Base-by-base conservation (phyloP, 2,329 filamentous ascomycete genomes). In the Xylariomycetidae sp. region DNA sequence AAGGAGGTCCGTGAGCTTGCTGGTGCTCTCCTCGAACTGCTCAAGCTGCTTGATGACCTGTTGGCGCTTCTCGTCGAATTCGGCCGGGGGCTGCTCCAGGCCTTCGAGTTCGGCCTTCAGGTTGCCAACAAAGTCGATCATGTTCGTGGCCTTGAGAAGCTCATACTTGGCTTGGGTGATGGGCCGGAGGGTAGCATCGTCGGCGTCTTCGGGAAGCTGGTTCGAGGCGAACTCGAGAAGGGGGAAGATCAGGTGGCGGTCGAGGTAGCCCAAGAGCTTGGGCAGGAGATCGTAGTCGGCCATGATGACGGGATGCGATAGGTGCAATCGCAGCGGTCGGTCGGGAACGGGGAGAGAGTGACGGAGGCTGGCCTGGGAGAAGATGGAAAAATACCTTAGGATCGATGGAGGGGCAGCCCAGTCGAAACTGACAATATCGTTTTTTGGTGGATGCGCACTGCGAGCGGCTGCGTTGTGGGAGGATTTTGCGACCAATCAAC, bases 81-180 rank as follows among this genome's bases (percentile, higher is more conserved):
- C 88, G 44, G 82, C 74, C 31, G 92, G 89, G 34, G 84, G 69
- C 42, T 85, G 75, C 40, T 83, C 73, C 45, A 87, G 76, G 51
- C 81, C 74, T 68, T 96, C 79, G 48, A 98, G 78, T 56, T 95
- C 85, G 60, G 85, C 84, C 72, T 94, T 87, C 48, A 98, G 70
- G 55, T 82, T 85, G 56, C 89, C 89, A 34, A 96, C 86, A 61
- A 94, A 98, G 65, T 98, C 92, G 54, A 84, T 92, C 92, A 98
- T 98, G 73, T 96, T 95, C 56, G 92, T 96, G 62, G 88, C 82
- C 70, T 94, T 90, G 50, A 98, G 79, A 38, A 98, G 79, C 66
- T 90, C 82, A 63, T 90, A 95, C 65, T 95, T 95, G 52, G 88
- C 80, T 58, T 84, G 78, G 44, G 82, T 82, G 52, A 94, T 81